Base-by-base conservation (phyloP, 108 stramenopile genomes). In the Conticribra weissflogii region DNA sequence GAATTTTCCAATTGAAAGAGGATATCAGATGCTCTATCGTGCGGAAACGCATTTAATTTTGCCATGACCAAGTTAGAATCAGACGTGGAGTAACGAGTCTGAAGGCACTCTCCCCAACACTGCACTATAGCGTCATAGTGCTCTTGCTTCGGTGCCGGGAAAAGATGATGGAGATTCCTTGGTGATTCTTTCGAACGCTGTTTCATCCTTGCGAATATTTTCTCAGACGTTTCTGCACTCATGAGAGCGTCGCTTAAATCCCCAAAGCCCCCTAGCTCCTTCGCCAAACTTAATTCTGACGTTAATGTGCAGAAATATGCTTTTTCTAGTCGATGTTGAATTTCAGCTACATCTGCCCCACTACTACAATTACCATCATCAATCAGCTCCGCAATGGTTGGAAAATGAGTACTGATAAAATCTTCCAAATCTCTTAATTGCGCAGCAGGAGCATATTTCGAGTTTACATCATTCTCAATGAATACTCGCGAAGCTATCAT, bases 121-220 rank as follows among this genome's bases (percentile, higher is more conserved):
- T 51, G 52, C 3, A 79, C 31, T 45, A 71, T 57, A 4, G 71
- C 70, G 9, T 58, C 55, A 51, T 67, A 71, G 41, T 79, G 65
- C 30, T 79, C 66, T 61, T 32, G 52, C 32, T 70, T 64, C 18
- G 78, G 78, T 24, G 23, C 9, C 4, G 78, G 78, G 25, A 61
- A 79, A 2, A 79, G 71, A 61, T 61, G 61, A 16, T 50, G 28
- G 7, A 22, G 23, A 4, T 49, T 54, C 16, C 29, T 8, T 54
- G 64, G 4, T 12, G 52, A 25, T 30, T 33, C 34, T 34, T 66
- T 47, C 2, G 78, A 66, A 47, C 59, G 45, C 15, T 49, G 24
- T 56, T 67, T 68, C 71, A 79, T 72, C 2, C 59, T 59, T 27
- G 50, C 8, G 31, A 79, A 72, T 44, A 63, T 66, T 31, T 49